Evolutionary conservation across 352 stramenopile species (phyloP), one percentile per base, ranked within the genome.

Genomic region (Globisporangium parvum): DNA sequence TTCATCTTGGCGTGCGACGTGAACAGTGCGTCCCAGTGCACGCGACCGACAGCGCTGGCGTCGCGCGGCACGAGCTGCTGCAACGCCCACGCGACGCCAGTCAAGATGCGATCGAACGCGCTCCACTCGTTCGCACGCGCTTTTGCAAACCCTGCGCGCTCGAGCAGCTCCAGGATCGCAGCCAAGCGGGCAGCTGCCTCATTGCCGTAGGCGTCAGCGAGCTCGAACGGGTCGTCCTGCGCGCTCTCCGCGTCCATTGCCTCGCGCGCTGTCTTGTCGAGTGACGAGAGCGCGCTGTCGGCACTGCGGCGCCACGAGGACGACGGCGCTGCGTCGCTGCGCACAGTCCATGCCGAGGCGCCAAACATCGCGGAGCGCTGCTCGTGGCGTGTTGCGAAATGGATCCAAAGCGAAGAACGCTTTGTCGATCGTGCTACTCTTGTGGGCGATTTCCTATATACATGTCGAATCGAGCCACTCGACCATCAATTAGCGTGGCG

Each of bases 11-110:
- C 62, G 53, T 88, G 78, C n/a, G 63, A 48, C 59, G 85, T 77
- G 54, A 79, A 87, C 6, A 91, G 59, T 11, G 84, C 62, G 28
- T 87, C 66, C 76, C 77, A 91, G 53, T 87, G 72, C 28, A 91
- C 73, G 53, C 80, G 70, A 4, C 72, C 72, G 1, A 28, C 48
- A 2, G 41, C 45, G 0, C 66, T 70, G 35, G 80, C 61, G 60
- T 88, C 76, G 33, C 80, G 73, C 28, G 53, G 49, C 31, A 88
- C 74, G 8, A 85, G 49, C 10, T 66, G 75, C 60, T 91, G 76
- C 31, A 91, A 64, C 41, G 87, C 59, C 78, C 81, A 91, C 45
- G 60, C 52, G 24, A 85, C 42, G 17, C 77, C 81, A 20, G 76
- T 68, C 17, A 91, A 48, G 0, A 89, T 62, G 56, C 80, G 75